These are phyloP conservation scores for Xerocomus spinulosus DNA, from an alignment of 768 basidiomycete species.

Conservation along the genomic window DNA sequence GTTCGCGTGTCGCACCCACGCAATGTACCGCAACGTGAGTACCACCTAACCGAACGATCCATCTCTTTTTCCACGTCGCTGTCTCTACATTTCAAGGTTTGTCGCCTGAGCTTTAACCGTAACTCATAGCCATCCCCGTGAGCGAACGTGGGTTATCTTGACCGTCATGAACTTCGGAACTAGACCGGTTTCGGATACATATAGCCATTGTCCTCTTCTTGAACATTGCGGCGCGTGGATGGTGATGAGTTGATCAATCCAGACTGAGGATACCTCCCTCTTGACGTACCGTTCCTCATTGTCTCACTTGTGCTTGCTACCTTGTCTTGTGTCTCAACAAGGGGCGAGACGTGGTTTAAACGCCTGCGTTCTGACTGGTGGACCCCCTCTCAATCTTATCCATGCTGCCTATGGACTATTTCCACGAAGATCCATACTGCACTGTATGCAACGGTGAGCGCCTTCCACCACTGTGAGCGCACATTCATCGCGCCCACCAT, in stretches of 20 bases:
- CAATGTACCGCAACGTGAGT: constrained; percentile 12
- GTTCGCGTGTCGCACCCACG: constrained; percentile 18
- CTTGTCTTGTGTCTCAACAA: constrained; percentile 38
- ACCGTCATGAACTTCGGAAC: constrained; percentile 23
- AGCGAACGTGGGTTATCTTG: constrained; percentile 17
- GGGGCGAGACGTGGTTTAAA: constrained; percentile 12
- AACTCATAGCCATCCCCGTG: constrained; percentile 8
- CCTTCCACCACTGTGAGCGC: neutral
- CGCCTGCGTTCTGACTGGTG: neutral
- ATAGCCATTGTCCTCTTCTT: constrained; percentile 29
- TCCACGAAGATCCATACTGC: constrained; percentile 14
- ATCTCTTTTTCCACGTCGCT: neutral
- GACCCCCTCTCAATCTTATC: neutral
- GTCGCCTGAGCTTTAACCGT: constrained; percentile 10
- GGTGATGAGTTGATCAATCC: constrained; percentile 15
- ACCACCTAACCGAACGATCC: constrained; percentile 1
- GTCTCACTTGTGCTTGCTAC: constrained; percentile 24
- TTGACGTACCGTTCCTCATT: constrained; percentile 19
- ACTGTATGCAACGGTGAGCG: constrained; percentile 16
- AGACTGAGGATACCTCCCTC: constrained; percentile 7
- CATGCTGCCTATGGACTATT: constrained; percentile 7
- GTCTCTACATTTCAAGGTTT: constrained; percentile 13
- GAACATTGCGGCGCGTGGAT: constrained; percentile 15
- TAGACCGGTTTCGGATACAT: constrained; percentile 35
- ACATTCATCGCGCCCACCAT: constrained; percentile 7